A percentile compares a stretch with the other conserved stretches of the same genome.
phyloP scores from a whole-genome alignment of 345 rosid genomes.

The Brassica incana region DNA sequence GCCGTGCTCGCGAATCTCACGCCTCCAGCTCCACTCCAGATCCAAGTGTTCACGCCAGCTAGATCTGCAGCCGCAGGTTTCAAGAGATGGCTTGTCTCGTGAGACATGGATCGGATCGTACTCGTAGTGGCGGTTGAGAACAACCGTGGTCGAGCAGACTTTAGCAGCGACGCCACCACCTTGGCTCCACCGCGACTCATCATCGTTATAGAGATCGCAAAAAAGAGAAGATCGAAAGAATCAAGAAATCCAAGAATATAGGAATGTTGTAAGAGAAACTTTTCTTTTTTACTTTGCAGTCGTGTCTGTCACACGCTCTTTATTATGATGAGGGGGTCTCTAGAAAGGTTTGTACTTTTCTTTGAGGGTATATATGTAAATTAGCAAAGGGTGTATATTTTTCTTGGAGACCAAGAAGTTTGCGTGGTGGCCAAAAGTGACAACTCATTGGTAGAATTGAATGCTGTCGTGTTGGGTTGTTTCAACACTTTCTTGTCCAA shows the following conservation, averaged over 20 bases:
- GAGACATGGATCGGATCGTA: slow-evolving; percentile 12
- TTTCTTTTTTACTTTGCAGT: slow-evolving; percentile 2
- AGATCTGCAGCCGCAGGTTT: slow-evolving; percentile 21
- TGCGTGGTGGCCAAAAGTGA: slow-evolving; percentile 22
- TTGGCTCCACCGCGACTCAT: slow-evolving; percentile 37
- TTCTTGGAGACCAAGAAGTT: slow-evolving; percentile 26
- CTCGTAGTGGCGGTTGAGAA: slow-evolving; percentile 17
- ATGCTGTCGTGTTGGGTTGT: slow-evolving; percentile 11
- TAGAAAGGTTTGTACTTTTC: background rate
- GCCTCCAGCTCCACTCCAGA: slow-evolving; percentile 16
- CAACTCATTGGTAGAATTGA: slow-evolving; percentile 4
- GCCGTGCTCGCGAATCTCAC: slow-evolving; percentile 28
- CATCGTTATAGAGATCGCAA: slow-evolving; percentile 12
- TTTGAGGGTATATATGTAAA: slow-evolving; percentile 25
- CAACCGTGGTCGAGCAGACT: slow-evolving; percentile 20
- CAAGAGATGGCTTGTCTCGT: slow-evolving; percentile 20
- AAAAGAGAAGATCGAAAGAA: background rate
- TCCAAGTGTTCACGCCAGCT: background rate
- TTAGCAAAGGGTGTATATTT: background rate
- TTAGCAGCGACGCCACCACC: slow-evolving; percentile 24
- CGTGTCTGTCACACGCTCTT: background rate
- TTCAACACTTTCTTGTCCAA: too few species aligned
- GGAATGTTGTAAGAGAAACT: background rate
- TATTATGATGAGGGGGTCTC: background rate
- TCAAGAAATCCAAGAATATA: slow-evolving; percentile 31